Conservation (phyloP, 192 early-diverging fungal species). For the Entomortierella parvispora region DNA sequence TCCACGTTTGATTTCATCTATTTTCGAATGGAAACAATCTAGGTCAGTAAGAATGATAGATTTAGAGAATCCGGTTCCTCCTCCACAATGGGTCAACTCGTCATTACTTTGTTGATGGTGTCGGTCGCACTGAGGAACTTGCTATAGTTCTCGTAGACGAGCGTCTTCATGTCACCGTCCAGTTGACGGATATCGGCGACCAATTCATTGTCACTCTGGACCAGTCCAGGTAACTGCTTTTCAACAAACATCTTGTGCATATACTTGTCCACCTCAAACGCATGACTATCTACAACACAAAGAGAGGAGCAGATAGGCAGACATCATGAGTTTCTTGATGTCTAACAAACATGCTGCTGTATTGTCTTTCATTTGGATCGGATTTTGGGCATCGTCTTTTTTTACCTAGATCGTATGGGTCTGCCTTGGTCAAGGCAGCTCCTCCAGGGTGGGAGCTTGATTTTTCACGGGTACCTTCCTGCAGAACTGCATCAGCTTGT, state of each 20-base stretch:
- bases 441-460: constrained; percentile 39
- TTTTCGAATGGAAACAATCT: not conserved
- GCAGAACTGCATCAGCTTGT: constrained; percentile 23
- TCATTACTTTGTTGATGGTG: constrained; percentile 77
- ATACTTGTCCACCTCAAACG: constrained; percentile 83
- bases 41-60: not conserved
- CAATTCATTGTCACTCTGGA: constrained; percentile 81
- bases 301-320: not conserved
- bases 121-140: constrained; percentile 97
- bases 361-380: too few species aligned
- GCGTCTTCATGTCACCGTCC: constrained; percentile 96
- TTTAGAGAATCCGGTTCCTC: not conserved
- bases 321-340: too few species aligned
- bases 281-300: constrained; percentile 60
- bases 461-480: constrained; percentile 18
- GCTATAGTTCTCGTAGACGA: constrained; percentile 99
- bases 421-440: constrained; percentile 49
- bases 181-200: constrained; percentile 86
- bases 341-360: too few species aligned
- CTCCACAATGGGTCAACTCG: not conserved
- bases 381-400: too few species aligned
- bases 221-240: constrained; percentile 71
- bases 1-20: constrained; percentile 90
- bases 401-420: constrained; percentile 79
- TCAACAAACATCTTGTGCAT: constrained; percentile 80